Evolutionary conservation across 2,329 filamentous ascomycete species (phyloP).

Genomic region (Xylariaceae sp.): DNA sequence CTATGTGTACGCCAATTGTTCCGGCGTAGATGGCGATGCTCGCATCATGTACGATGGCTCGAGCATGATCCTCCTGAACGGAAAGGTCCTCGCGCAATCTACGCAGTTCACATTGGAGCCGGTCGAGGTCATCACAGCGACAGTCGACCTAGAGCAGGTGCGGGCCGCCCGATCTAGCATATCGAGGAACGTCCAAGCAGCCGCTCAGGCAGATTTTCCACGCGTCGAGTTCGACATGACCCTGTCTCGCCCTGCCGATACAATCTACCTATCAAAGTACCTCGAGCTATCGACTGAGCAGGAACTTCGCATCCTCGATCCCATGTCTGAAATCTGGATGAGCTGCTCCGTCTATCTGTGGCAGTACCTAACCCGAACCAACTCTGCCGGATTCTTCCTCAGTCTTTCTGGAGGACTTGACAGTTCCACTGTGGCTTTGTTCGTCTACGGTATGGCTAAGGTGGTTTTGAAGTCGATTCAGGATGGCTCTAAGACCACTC

Average conservation of each 20-base stretch:
- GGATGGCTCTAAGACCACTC: constrained; percentile 9
- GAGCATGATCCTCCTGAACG: constrained; percentile 13
- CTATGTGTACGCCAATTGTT: constrained; percentile 12
- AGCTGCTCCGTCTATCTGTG: constrained; percentile 16
- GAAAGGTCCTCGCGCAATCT: constrained; percentile 10
- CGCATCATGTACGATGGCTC: constrained; percentile 19
- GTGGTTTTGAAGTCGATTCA: constrained; percentile 13
- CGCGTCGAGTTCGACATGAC: constrained; percentile 12
- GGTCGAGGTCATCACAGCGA: constrained; percentile 16
- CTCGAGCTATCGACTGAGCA: constrained; percentile 13
- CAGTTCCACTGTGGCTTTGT: constrained; percentile 11
- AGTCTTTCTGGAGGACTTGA: constrained; percentile 11
- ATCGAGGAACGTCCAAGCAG: constrained; percentile 14
- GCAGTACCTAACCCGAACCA: constrained; percentile 15
- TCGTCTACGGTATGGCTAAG: constrained; percentile 18
- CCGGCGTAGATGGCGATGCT: constrained; percentile 1
- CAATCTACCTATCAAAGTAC: constrained; percentile 5
- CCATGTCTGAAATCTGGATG: constrained; percentile 19
- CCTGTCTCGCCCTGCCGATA: constrained; percentile 12
- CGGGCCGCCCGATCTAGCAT: constrained; percentile 10
- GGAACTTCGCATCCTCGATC: constrained; percentile 15
- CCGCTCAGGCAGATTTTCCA: constrained; percentile 11
- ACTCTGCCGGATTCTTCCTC: constrained; percentile 15
- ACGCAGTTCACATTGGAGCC: constrained; percentile 16
- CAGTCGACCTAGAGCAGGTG: constrained; percentile 14